These are phyloP conservation scores for Aphanomyces cochlioides DNA, from an alignment of 352 stramenopile species.

Conservation along the genomic window DNA sequence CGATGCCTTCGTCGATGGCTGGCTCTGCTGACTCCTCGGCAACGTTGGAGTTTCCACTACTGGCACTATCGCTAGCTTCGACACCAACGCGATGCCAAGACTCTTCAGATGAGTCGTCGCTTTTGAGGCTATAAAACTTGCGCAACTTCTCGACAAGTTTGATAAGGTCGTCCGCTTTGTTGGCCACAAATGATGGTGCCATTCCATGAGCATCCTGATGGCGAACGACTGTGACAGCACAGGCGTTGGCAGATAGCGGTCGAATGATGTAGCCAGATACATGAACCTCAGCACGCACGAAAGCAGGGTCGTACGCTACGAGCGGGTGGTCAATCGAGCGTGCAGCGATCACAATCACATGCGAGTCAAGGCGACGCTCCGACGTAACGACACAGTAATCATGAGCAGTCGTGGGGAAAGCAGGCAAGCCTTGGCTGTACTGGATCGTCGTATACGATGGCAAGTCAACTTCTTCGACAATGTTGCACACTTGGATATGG, in stretches of 20 bases:
- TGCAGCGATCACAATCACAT: constrained; percentile 11
- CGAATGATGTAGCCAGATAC: constrained; percentile 26
- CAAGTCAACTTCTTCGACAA: constrained; percentile 13
- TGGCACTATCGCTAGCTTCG: no score
- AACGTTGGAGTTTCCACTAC: not conserved
- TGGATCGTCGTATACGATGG: constrained; percentile 10
- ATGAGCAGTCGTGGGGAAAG: constrained; percentile 12
- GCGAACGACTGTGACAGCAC: constrained; percentile 14
- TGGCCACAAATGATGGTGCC: not conserved
- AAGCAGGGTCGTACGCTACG: constrained; percentile 11
- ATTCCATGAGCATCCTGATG: constrained; percentile 11
- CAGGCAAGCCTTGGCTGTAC: constrained; percentile 12
- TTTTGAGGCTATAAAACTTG: not conserved
- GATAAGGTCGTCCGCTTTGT: not conserved
- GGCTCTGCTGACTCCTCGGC: not conserved
- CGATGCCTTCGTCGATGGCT: not conserved
- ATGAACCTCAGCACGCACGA: constrained; percentile 17
- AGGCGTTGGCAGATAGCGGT: not conserved
- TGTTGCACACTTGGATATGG: not conserved
- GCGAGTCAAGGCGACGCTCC: not conserved
- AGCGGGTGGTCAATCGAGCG: constrained; percentile 11
- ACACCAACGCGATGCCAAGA: no score
- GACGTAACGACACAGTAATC: constrained; percentile 28
- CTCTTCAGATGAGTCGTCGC: no score
- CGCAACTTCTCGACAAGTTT: not conserved